Evolutionary conservation across 164 flowering plant genomes (phyloP).

Genomic region (Liquidambar formosana): DNA sequence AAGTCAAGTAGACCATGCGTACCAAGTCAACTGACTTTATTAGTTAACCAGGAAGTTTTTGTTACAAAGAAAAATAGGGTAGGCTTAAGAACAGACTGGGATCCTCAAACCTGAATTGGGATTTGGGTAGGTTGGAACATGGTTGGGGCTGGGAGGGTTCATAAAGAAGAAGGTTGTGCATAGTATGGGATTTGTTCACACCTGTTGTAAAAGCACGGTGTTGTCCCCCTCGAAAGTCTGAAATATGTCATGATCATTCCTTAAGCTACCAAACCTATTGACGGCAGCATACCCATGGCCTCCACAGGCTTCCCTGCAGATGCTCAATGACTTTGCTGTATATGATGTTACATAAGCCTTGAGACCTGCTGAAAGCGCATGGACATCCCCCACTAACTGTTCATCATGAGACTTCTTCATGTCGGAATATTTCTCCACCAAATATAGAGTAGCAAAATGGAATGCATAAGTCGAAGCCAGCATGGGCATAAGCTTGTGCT

Average conservation of each 20-base stretch:
- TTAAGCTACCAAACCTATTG: conserved; percentile 80
- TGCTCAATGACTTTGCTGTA: conserved; percentile 81
- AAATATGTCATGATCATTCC: conserved; percentile 96
- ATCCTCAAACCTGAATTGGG: background rate
- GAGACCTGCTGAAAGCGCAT: conserved; percentile 88
- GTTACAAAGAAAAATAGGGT: background rate
- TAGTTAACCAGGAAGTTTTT: background rate
- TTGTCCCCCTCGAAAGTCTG: conserved; percentile 99
- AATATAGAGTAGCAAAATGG: conserved; percentile 70
- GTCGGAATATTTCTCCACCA: conserved; percentile 83
- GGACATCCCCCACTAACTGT: conserved; percentile 77
- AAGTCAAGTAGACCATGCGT: background rate
- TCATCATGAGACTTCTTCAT: conserved; percentile 90
- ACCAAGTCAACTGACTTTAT: background rate
- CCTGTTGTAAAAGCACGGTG: conserved; percentile 98
- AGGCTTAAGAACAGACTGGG: background rate
- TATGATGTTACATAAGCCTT: conserved; percentile 89
- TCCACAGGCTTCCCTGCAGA: conserved; percentile 94
- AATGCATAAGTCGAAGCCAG: conserved; percentile 92
- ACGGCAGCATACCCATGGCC: conserved; percentile 99
- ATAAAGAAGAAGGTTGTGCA: too few species aligned
- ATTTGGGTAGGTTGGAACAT: background rate
- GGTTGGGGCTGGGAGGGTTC: background rate
- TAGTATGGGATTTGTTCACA: conserved; percentile 12
- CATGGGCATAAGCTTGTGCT: conserved; percentile 99